Base-by-base conservation (phyloP, 108 stramenopile genomes). In the Ochromonas danica region DNA sequence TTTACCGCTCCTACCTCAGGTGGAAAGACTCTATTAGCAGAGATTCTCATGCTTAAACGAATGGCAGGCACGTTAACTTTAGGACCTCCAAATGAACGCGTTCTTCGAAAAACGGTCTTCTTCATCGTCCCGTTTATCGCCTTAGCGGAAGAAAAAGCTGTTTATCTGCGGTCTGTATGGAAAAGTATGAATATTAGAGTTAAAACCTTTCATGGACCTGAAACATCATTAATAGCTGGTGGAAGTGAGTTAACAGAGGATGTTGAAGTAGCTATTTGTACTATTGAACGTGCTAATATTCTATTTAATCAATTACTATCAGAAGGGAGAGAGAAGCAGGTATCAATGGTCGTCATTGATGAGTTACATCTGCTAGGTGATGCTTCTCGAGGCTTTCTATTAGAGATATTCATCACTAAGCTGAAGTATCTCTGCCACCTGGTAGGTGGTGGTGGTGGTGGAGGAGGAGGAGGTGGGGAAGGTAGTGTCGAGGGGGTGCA, bases 1-100 rank as follows among this genome's bases (percentile, higher is more conserved):
- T 85, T 84, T 78, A 82, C 82, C 30, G 85, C 85, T 1, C 85
- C 85, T 14, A 86, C 85, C 25, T 84, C 83, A 35, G 85, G 85
- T 3, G 85, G 85, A 0, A 86, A 86, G 78, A 86, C 85, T 1
- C 41, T 86, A 10, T 83, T 86, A 60, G 84, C 85, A 14, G 85
- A 86, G 83, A 35, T 86, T 6, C 6, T 61, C 2, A 78, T 60
- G 60, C 38, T 78, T 35, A 42, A 14, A 3, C 10, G 33, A 39
- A 22, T 61, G 3, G 78, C 62, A 22, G 6, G 3, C 10, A 67
- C 27, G 10, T 35, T 31, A 3, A 35, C 63, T 17, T 67, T 31
- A 10, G 27, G 30, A 10, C 31, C 30, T 25, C 81, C 82, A 22
- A 78, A 82, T 14, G 38, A 82, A 38, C 83, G 81, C 17, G 81